Evolutionary conservation across 345 rosid genomes (phyloP).

Genomic region (Euphorbia peplus): DNA sequence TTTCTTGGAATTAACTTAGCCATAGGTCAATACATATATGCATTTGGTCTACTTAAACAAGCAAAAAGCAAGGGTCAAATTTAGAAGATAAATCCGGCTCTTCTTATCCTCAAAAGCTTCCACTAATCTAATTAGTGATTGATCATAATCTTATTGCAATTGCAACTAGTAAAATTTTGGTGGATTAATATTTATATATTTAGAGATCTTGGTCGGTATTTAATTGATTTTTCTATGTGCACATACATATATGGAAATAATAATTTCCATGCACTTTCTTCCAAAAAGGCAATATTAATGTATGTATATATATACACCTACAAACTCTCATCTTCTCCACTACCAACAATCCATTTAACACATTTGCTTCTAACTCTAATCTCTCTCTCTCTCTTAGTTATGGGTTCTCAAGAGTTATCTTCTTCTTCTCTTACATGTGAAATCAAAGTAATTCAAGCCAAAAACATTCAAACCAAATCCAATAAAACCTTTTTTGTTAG

Average conservation of each 20-base stretch:
- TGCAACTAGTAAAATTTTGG: too few relatives aligned
- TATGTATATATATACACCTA: conserved; percentile 3
- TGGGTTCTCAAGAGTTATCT: conserved; percentile 15
- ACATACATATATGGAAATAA: background rate
- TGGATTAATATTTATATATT: too few relatives aligned
- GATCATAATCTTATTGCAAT: background rate
- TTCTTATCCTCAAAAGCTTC: background rate
- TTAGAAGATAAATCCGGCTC: background rate
- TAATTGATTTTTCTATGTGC: background rate
- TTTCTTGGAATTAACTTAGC: too few relatives aligned
- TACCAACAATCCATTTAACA: background rate
- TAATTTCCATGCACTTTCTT: background rate
- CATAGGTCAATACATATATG: too few relatives aligned
- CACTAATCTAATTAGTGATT: background rate
- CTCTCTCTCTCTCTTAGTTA: conserved; percentile 28
- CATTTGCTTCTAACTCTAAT: background rate
- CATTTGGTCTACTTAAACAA: too few relatives aligned
- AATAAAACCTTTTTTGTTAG: conserved; percentile 52
- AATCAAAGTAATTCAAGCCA: conserved; percentile 61
- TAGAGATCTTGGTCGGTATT: conserved; percentile 4
- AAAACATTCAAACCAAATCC: conserved; percentile 47
- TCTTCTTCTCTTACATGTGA: conserved; percentile 49
- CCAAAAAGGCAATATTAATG: conserved; percentile 4
- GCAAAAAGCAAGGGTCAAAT: background rate
- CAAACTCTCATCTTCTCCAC: conserved; percentile 1